These are phyloP conservation scores for Trypanosoma caninum DNA, from an alignment of 208 protist genomes.

Conservation along the genomic window DNA sequence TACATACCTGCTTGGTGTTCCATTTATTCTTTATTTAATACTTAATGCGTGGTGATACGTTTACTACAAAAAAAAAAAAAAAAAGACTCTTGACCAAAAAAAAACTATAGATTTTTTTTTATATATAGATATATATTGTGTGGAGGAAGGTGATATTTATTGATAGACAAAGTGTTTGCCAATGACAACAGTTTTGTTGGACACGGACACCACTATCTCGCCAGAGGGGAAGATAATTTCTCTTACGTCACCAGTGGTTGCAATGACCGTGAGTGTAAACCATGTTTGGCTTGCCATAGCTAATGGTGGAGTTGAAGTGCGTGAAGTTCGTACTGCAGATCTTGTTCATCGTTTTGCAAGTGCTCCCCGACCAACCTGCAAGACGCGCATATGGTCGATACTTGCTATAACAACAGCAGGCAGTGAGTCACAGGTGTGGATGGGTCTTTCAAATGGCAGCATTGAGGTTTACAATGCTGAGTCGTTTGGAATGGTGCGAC, in stretches of 20 bases:
- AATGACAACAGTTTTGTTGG: not conserved
- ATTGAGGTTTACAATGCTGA: constrained; percentile 70
- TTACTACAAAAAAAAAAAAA: not conserved
- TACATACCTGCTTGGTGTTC: too few relatives aligned
- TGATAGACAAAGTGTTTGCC: not conserved
- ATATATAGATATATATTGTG: not conserved
- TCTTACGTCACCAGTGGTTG: constrained; percentile 26
- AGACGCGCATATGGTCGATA: constrained; percentile 25
- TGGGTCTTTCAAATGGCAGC: constrained; percentile 69
- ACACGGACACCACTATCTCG: not conserved
- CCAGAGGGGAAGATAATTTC: constrained; percentile 9
- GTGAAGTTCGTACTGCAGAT: constrained; percentile 49
- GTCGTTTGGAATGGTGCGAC: constrained; percentile 28
- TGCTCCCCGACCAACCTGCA: constrained; percentile 39
- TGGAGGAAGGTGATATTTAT: not conserved
- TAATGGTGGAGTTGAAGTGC: constrained; percentile 71
- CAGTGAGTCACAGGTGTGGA: constrained; percentile 55
- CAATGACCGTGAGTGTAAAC: constrained; percentile 46
- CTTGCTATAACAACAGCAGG: constrained; percentile 9
- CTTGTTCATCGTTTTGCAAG: constrained; percentile 53
- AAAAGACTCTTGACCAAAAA: not conserved
- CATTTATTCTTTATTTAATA: too few relatives aligned
- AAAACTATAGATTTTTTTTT: not conserved
- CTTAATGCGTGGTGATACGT: not conserved
- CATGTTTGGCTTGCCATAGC: constrained; percentile 69